phyloP scores from a whole-genome alignment of 371 early-diverging fungal genomes.

The Saksenaea oblongispora region DNA sequence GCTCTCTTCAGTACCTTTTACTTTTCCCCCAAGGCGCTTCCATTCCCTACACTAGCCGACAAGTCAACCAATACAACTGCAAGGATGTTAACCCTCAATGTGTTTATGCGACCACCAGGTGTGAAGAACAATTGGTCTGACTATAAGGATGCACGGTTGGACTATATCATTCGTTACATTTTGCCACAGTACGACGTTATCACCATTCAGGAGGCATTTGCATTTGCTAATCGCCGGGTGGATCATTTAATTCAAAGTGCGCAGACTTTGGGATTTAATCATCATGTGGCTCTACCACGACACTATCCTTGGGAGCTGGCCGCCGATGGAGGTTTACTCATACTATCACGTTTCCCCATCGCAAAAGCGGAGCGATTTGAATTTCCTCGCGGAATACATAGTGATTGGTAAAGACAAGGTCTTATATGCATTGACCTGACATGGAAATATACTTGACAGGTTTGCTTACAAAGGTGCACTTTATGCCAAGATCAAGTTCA shows the following conservation, averaged over 20 bases:
- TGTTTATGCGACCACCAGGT: constrained; percentile 86
- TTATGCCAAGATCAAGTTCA: constrained; percentile 70
- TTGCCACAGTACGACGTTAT: constrained; percentile 79
- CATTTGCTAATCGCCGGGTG: constrained; percentile 66
- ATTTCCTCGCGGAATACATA: constrained; percentile 69
- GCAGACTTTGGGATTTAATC: constrained; percentile 62
- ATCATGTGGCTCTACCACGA: constrained; percentile 60
- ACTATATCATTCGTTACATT: constrained; percentile 62
- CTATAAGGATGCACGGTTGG: constrained; percentile 76
- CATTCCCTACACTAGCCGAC: constrained; percentile 35
- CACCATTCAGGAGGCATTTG: constrained; percentile 83
- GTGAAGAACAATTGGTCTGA: constrained; percentile 78
- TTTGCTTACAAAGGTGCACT: constrained; percentile 78
- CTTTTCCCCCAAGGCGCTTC: constrained; percentile 21
- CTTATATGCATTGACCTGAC: neutral
- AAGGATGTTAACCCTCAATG: constrained; percentile 75
- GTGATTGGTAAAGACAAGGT: constrained; percentile 61
- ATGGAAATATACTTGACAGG: constrained; percentile 29
- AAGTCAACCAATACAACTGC: constrained; percentile 37
- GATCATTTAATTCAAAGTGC: constrained; percentile 63
- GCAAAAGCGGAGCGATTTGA: constrained; percentile 53
- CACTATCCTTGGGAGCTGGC: constrained; percentile 63
- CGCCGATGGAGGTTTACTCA: constrained; percentile 82
- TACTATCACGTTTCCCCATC: constrained; percentile 78
- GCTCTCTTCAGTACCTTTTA: constrained; percentile 7